A percentile compares a stretch with the other conserved stretches of the same genome.
phyloP scores from a whole-genome alignment of 2,329 filamentous ascomycete genomes.

The Fusarium oligoseptatum region DNA sequence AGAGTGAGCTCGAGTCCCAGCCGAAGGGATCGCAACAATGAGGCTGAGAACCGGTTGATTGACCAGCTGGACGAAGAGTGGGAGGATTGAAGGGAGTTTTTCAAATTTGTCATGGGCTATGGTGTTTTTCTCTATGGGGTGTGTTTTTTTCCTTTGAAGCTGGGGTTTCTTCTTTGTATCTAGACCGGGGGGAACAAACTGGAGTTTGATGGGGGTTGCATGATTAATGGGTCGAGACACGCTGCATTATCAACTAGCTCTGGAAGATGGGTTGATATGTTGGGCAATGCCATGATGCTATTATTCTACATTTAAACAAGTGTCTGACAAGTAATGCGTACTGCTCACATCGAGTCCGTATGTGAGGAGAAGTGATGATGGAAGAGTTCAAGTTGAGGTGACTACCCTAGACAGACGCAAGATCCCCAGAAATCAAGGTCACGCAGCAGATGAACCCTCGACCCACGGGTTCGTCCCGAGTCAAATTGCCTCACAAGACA shows the following conservation, averaged over 20 bases:
- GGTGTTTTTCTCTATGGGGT: conserved; percentile 7
- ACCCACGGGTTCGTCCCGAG: neutral
- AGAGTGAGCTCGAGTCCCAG: conserved; percentile 69
- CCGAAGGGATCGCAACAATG: conserved; percentile 65
- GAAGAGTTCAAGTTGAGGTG: neutral
- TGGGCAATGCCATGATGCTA: conserved; percentile 27
- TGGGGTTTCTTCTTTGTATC: conserved; percentile 25
- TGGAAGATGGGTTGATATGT: conserved; percentile 18
- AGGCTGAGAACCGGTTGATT: conserved; percentile 94
- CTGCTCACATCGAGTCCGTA: neutral
- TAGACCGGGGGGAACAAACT: conserved; percentile 36
- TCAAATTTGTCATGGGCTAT: conserved; percentile 7
- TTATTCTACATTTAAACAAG: neutral
- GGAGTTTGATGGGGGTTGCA: conserved; percentile 42
- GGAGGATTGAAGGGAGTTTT: conserved; percentile 73
- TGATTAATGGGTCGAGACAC: conserved; percentile 28
- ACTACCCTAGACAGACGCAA: neutral
- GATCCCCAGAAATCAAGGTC: neutral
- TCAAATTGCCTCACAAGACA: neutral
- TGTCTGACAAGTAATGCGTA: neutral
- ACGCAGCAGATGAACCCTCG: neutral
- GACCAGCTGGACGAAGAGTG: conserved; percentile 97
- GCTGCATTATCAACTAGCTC: conserved; percentile 23
- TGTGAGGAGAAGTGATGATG: neutral
- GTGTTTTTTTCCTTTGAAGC: conserved; percentile 7